These are phyloP conservation scores for Leccinum subfulvum DNA, from an alignment of 1,284 basidiomycete genomes.

Conservation along the genomic window DNA sequence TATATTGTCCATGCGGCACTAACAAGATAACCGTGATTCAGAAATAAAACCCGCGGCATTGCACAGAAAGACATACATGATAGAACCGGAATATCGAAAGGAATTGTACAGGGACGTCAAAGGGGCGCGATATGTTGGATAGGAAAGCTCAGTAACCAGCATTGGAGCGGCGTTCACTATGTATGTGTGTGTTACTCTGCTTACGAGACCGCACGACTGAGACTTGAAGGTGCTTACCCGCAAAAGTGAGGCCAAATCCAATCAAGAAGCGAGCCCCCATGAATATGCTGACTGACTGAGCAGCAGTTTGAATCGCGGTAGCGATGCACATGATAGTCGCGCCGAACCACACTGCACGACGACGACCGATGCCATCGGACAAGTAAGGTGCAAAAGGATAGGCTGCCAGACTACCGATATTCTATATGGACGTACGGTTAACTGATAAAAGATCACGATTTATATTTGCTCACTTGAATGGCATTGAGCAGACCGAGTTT, in stretches of 20 bases:
- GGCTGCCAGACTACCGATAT: constrained; percentile 62
- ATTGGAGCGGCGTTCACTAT: constrained; percentile 66
- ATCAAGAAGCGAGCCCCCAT: constrained; percentile 78
- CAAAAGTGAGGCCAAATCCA: constrained; percentile 77
- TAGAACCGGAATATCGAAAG: constrained; percentile 75
- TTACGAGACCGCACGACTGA: neutral
- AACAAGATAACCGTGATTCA: neutral
- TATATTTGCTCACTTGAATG: constrained; percentile 52
- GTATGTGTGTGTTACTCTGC: neutral
- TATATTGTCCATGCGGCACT: constrained; percentile 76
- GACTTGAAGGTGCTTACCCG: constrained; percentile 37
- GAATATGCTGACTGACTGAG: constrained; percentile 76
- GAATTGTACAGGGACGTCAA: constrained; percentile 75
- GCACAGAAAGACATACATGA: constrained; percentile 47
- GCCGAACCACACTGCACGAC: constrained; percentile 59
- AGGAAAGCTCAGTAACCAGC: constrained; percentile 74
- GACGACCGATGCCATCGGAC: constrained; percentile 67
- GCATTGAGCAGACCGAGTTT: constrained; percentile 73
- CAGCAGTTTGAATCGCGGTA: constrained; percentile 69
- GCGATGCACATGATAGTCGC: constrained; percentile 63
- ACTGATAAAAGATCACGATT: neutral
- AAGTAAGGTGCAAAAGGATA: constrained; percentile 71
- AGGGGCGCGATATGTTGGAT: constrained; percentile 71
- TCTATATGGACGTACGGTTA: constrained; percentile 37
- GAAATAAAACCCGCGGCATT: neutral